Conservation (phyloP, 495 filamentous ascomycete genomes). For the Bathelium albidoporum region DNA sequence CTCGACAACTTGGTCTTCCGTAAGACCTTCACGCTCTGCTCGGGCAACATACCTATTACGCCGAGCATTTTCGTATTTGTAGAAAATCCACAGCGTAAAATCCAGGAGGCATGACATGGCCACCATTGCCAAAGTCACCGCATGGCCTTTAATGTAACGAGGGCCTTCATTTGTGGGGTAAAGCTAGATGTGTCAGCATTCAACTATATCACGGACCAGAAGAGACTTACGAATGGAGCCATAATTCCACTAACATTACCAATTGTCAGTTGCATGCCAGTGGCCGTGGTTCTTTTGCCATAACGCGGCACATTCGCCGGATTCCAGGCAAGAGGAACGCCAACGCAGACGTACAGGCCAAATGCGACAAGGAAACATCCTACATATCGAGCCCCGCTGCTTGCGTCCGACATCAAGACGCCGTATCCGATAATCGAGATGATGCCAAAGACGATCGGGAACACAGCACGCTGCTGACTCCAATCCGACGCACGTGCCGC, state of each 20-base stretch:
- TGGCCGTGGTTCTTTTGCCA: constrained; percentile 61
- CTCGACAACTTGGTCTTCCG: neutral
- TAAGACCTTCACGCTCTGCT: neutral
- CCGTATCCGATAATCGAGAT: constrained; percentile 60
- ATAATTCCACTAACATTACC: constrained; percentile 62
- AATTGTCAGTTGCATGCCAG: constrained; percentile 57
- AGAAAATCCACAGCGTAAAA: neutral
- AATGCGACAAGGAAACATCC: constrained; percentile 61
- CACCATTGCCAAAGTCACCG: constrained; percentile 44
- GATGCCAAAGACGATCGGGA: constrained; percentile 44
- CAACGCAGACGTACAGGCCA: constrained; percentile 61
- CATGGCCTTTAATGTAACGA: constrained; percentile 45
- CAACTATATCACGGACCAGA: neutral
- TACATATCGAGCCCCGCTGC: constrained; percentile 55
- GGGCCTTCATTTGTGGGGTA: constrained; percentile 34
- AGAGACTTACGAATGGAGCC: constrained; percentile 50
- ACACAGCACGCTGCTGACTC: constrained; percentile 50
- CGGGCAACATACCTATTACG: neutral
- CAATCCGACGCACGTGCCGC: constrained; percentile 52
- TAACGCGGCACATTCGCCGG: constrained; percentile 52
- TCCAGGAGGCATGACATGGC: constrained; percentile 31
- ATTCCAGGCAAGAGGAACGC: constrained; percentile 60
- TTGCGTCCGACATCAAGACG: constrained; percentile 48
- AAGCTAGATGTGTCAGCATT: constrained; percentile 15
- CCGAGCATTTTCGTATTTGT: neutral